Evolutionary conservation across 345 rosid genomes (phyloP), one percentile per base, ranked within the genome.

Genomic region (Leavenworthia alabamica): DNA sequence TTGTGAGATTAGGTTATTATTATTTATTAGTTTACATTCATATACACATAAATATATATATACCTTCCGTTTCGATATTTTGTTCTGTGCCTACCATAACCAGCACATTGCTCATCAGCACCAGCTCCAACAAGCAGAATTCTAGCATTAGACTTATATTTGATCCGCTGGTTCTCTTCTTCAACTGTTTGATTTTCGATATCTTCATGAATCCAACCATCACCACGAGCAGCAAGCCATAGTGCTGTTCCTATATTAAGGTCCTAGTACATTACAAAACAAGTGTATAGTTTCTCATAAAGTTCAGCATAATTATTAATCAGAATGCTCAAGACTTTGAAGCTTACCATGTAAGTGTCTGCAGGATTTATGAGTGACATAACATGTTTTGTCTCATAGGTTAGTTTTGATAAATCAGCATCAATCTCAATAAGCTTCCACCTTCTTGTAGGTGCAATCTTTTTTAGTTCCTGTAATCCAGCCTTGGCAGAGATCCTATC

Each of bases 91-190:
- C 97, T 78, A 60, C 97, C 96, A 66, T 92, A 92, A 69, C 99
- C 99, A 62, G 99, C 99, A 79, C 99, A 92, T 66, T 89, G 97
- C 72, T 92, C 94, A 74, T 92, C 99, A 22, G 99, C 99, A 44
- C 99, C 99, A 42, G 96, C 82, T 36, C 99, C 99, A 45, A 89
- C 89, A 33, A 92, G 83, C 50, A 92, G 75, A 24, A 89, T 79
- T 67, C 82, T 89, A 44, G 97, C 88, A 28, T 63, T 39, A 35
- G 96, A 89, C 29, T 77, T 79, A 73, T 86, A 89, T 31, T 70
- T 82, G 3, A 74, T 19, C 23, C 68, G 54, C n/a, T 11, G 67
- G 11, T 57, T 70, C 71, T 67, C 64, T 41, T 74, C 71, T 35
- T 23, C 70, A n/a, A 66, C 61, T 31, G 40, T 24, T 36, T 64